These are phyloP conservation scores for Xylariaceae sp. DNA, from an alignment of 2,329 filamentous ascomycete genomes.

Conservation along the genomic window DNA sequence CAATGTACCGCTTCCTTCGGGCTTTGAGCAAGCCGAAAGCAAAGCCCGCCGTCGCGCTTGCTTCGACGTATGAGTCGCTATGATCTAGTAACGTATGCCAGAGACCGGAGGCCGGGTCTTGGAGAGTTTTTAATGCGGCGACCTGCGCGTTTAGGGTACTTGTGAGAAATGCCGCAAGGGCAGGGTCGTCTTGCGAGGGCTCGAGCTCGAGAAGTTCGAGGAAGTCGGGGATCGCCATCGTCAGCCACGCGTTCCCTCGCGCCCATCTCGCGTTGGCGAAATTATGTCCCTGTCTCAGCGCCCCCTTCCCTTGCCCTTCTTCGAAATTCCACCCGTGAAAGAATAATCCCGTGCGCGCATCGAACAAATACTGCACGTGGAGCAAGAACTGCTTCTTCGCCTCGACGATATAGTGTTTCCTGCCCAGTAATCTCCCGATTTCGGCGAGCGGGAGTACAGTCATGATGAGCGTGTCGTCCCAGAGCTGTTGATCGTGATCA, in stretches of 20 bases:
- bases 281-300: no score
- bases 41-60: slow-evolving; percentile 76
- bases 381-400: slow-evolving; percentile 74
- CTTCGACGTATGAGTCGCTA: slow-evolving; percentile 67
- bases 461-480: slow-evolving; percentile 89
- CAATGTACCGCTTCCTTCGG: slow-evolving; percentile 65
- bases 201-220: slow-evolving; percentile 66
- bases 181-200: slow-evolving; percentile 58
- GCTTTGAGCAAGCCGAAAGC: slow-evolving; percentile 77
- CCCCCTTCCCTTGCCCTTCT: no score
- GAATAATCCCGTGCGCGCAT: slow-evolving; percentile 67
- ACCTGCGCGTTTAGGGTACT: slow-evolving; percentile 67
- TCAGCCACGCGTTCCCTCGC: slow-evolving; percentile 68
- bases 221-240: slow-evolving; percentile 79
- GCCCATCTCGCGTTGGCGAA: slow-evolving; percentile 57
- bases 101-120: slow-evolving; percentile 58
- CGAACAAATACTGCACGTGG: slow-evolving; percentile 75
- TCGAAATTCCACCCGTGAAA: slow-evolving; percentile 82
- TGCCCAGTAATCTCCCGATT: slow-evolving; percentile 66
- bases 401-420: slow-evolving; percentile 71
- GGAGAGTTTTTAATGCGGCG: slow-evolving; percentile 57
- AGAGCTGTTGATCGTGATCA: slow-evolving; percentile 70
- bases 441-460: slow-evolving; percentile 76
- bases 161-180: slow-evolving; percentile 55
- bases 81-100: slow-evolving; percentile 75